Evolutionary conservation across 106 monocot genomes (phyloP).

Genomic region (Platanthera zijinensis): DNA sequence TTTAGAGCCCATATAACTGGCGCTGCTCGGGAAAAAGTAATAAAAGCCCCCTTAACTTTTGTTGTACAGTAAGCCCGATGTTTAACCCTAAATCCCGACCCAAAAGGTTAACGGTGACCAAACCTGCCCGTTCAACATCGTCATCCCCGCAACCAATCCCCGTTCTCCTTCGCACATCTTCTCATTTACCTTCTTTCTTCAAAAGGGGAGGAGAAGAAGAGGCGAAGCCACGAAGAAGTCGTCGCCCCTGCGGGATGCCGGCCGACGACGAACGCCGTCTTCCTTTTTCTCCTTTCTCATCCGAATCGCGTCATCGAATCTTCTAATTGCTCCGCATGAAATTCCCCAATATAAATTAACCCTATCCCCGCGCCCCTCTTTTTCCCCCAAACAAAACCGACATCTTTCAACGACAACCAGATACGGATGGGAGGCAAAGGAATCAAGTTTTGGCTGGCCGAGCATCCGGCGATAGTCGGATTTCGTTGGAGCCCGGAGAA

Average conservation of each 20-base stretch:
- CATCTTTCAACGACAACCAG: not conserved
- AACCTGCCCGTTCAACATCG: no score
- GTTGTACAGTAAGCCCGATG: no score
- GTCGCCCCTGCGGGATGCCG: no score
- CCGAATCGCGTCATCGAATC: not conserved
- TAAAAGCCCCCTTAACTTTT: no score
- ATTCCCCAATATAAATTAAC: not conserved
- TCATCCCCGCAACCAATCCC: no score
- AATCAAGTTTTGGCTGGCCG: constrained; percentile 61
- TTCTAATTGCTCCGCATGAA: no score
- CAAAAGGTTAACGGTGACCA: no score
- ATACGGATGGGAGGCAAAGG: not conserved
- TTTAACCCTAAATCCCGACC: no score
- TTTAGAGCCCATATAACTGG: no score
- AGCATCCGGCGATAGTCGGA: constrained; percentile 83
- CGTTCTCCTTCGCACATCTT: no score
- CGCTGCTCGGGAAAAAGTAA: no score
- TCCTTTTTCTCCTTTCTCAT: not conserved
- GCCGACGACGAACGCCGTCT: not conserved
- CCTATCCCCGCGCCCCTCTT: not conserved
- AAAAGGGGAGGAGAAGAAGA: not conserved
- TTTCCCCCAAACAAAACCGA: not conserved
- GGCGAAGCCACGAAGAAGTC: not conserved
- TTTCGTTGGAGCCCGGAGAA: constrained; percentile 85
- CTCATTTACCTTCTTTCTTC: not conserved